Conservation (phyloP, 148 eudicot genomes). For the Amaranthus hypochondriacus region DNA sequence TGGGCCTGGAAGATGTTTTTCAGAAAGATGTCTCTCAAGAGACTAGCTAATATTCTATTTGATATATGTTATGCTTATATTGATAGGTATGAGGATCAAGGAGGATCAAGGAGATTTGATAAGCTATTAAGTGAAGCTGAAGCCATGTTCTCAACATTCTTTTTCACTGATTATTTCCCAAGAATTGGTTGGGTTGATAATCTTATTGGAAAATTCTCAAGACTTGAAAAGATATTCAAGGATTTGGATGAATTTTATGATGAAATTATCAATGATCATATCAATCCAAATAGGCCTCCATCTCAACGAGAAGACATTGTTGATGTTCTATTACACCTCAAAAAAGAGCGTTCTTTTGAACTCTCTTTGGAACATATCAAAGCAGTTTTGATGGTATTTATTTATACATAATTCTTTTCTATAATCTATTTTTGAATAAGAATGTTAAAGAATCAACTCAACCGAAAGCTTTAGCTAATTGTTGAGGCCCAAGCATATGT, state of each 20-base stretch:
- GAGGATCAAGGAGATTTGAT: background rate
- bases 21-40: too few species aligned
- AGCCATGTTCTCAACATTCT: constrained; percentile 13
- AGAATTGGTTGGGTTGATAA: constrained; percentile 25
- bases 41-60: too few species aligned
- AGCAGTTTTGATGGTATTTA: constrained; percentile 31
- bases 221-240: constrained; percentile 13
- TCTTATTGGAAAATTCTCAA: constrained; percentile 4
- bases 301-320: constrained; percentile 20
- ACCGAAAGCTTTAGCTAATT: too few species aligned
- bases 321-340: constrained; percentile 26
- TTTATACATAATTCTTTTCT: background rate
- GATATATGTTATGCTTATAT: too few species aligned
- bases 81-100: constrained; percentile 16
- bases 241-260: constrained; percentile 23
- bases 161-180: constrained; percentile 24
- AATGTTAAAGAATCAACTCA: too few species aligned
- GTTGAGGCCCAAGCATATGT: too few species aligned
- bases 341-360: constrained; percentile 11
- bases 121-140: constrained; percentile 14
- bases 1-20: too few species aligned
- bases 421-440: background rate
- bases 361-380: constrained; percentile 28
- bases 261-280: constrained; percentile 23
- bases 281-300: background rate